These are phyloP conservation scores for Geotrichum cucujoidarum DNA, from an alignment of 1,139 yeast genomes.

Conservation along the genomic window DNA sequence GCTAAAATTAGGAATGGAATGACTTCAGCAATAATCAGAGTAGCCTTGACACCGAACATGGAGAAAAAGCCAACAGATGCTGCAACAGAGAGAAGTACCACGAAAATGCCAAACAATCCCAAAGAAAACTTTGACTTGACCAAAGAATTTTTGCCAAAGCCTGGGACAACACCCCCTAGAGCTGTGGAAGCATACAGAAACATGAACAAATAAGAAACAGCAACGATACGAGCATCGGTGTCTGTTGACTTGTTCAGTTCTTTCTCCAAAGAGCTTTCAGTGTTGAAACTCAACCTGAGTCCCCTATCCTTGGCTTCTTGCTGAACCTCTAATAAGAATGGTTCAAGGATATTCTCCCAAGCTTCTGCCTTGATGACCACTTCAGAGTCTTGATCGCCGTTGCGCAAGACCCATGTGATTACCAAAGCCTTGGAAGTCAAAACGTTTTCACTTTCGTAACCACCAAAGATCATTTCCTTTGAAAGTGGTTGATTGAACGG, in stretches of 20 bases:
- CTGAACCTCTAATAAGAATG: conserved; percentile 47
- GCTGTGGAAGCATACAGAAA: conserved; percentile 84
- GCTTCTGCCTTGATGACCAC: conserved; percentile 44
- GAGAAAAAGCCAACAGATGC: conserved; percentile 81
- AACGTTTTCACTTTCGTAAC: conserved; percentile 44
- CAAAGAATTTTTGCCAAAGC: conserved; percentile 35
- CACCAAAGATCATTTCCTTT: conserved; percentile 65
- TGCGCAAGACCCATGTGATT: conserved; percentile 59
- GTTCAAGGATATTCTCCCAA: conserved; percentile 66
- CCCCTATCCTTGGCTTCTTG: conserved; percentile 44
- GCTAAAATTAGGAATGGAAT: conserved; percentile 93
- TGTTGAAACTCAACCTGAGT: conserved; percentile 63
- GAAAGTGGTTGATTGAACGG: conserved; percentile 85
- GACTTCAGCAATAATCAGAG: conserved; percentile 91
- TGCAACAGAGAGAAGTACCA: conserved; percentile 72
- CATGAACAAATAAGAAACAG: conserved; percentile 80
- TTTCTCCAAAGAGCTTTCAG: conserved; percentile 77
- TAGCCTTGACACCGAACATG: conserved; percentile 68
- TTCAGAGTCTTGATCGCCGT: conserved; percentile 41
- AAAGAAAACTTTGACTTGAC: conserved; percentile 64
- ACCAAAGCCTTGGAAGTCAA: conserved; percentile 65
- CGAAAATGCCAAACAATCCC: conserved; percentile 75
- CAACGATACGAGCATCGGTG: conserved; percentile 67
- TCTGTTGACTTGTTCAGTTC: conserved; percentile 79
- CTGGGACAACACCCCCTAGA: conserved; percentile 53